Base-by-base conservation (phyloP, 306 rosid genomes). In the Medicago ruthenica region DNA sequence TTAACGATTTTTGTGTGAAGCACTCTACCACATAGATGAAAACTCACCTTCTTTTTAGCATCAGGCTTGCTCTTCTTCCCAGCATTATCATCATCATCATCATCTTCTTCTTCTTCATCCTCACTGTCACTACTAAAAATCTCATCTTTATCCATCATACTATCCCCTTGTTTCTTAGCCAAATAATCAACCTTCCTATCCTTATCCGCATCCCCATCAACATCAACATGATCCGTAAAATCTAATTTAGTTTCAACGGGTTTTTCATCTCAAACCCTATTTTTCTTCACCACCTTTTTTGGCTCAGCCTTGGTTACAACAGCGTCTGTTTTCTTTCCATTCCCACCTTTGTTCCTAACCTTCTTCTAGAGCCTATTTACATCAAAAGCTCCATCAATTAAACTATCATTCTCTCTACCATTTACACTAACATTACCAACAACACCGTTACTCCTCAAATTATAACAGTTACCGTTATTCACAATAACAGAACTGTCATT, bases 141-240 rank as follows among this genome's bases (percentile, higher is more conserved):
- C 89, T 95, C 98, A 76, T 95, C 97, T 81, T 88, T 90, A 86
- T 95, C 98, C 98, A 95, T 95, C 97, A 92, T 88, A 74, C 98
- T 95, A 76, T 92, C 94, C 75, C 98, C 98, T 2, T 95, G 98
- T 59, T 92, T 93, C 61, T 90, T 84, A 68, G 96, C 90, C 77
- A 90, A 83, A 75, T 76, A 87, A 83, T 89, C 96, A n/a, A 83
- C 79, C n/a, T 80, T 73, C 44, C 81, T 75, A 13, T 91, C 96
- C 77, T 82, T 89, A 80, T 85, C 87, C 85, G 84, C 91, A 85
- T 80, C 92, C 76, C 34, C 65, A 45, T 45, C 55, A 42, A 22
- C 58, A 36, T 34, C 82, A 12, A 74, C 87, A 24, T 86, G 58
- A 83, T 92, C 96, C 0, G 99, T 90, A 79, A 86, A 95, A 70